Base-by-base conservation (phyloP, 2,329 filamentous ascomycete species). In the Huntiella decipiens region DNA sequence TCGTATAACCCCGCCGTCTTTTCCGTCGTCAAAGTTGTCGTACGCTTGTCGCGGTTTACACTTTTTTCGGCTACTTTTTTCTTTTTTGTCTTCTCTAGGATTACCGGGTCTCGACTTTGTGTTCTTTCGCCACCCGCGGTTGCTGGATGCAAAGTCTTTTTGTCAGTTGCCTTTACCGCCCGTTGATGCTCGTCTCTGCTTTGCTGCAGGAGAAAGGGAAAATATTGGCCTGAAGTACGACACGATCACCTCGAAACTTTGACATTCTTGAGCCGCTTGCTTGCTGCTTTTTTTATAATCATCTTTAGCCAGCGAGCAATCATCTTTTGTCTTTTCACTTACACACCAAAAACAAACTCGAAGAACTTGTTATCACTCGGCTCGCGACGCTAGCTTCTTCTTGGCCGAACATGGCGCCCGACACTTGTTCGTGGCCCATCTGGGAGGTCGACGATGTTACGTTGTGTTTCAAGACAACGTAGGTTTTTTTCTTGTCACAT, bases 381-480 rank as follows among this genome's bases (percentile, higher is more conserved):
- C 19, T 34, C 19, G 7, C 22, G 17, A 31, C 42, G 22, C 22
- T 28, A 28, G 22, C 8, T 28, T 28, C 22, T 28, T 28, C 22
- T 28, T 28, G 22, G 32, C 32, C 43, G 3, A 42, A 32, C 36
- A 51, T 48, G 45, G 38, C 49, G 39, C 46, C 43, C 42, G 47
- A 49, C 43, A 46, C 43, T 45, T 50, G 42, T 42, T 48, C 63
- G 43, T 70, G 66, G 70, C 70, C 71, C 44, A 61, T 75, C 58
- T 80, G 76, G 76, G 65, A 62, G 51, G 61, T 71, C 51, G 76
- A 80, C 60, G 76, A 80, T 61, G 71, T 80, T 54, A 71, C 67
- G 38, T 62, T 64, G 44, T 79, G 76, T 59, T 77, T 79, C 57
- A 71, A 71, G 54, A 65, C 68, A 63, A 76, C 84, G 80, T 84